phyloP scores from a whole-genome alignment of 2,329 filamentous ascomycete genomes.

The Venturia asperata region DNA sequence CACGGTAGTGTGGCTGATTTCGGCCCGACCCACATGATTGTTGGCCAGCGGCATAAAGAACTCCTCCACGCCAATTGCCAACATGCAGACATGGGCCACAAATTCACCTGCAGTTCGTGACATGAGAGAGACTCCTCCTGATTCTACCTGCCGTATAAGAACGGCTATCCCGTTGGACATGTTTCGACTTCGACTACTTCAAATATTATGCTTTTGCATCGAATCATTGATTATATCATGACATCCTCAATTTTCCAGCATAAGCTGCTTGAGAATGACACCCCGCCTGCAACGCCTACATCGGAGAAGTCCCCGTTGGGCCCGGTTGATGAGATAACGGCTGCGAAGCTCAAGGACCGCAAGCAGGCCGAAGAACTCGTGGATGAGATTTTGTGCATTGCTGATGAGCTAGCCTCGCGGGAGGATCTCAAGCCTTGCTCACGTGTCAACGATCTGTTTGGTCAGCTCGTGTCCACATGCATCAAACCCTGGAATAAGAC shows the following conservation, averaged over 20 bases:
- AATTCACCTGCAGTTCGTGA: background rate
- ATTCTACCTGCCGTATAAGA: background rate
- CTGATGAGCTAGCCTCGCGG: conserved; percentile 4
- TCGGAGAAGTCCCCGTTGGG: background rate
- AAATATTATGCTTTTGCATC: no score
- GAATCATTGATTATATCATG: background rate
- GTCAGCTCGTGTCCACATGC: background rate
- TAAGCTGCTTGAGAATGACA: background rate
- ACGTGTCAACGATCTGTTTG: conserved; percentile 5
- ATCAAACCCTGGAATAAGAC: conserved; percentile 1
- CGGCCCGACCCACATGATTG: background rate
- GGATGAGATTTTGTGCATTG: background rate
- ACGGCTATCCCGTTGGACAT: background rate
- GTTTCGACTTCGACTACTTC: background rate
- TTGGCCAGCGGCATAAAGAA: background rate
- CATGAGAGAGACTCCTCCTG: background rate
- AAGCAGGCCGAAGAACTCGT: background rate
- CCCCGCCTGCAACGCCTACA: background rate
- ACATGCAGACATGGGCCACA: background rate
- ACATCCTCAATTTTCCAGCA: background rate
- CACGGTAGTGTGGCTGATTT: background rate
- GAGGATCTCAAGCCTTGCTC: conserved; percentile 4
- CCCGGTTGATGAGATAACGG: background rate
- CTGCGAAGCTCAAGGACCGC: background rate
- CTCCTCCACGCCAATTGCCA: background rate